These are phyloP conservation scores for Macrotyloma uniflorum DNA, from an alignment of 306 rosid species.

Conservation along the genomic window DNA sequence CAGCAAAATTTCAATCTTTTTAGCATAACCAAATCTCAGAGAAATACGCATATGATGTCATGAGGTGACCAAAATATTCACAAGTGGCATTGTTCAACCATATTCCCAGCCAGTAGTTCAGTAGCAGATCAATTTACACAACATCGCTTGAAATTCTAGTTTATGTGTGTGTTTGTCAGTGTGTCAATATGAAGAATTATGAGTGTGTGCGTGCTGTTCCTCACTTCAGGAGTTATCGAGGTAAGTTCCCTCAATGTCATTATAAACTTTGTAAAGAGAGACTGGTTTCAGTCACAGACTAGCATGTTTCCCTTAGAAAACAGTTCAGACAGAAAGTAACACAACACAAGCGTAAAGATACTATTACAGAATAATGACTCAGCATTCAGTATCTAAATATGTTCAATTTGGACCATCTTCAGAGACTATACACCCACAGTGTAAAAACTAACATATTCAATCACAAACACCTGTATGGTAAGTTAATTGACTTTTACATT, in stretches of 20 bases:
- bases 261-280: too few relatives aligned
- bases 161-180: neutral
- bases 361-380: neutral
- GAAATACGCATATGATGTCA: conserved; percentile 1
- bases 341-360: neutral
- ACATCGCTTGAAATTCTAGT: neutral
- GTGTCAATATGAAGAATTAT: neutral
- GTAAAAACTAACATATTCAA: too few relatives aligned
- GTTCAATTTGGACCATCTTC: neutral
- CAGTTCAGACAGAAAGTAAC: neutral
- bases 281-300: neutral
- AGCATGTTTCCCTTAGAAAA: neutral
- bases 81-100: conserved; percentile 5
- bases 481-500: too few relatives aligned
- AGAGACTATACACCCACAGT: too few relatives aligned
- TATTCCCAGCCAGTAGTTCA: neutral
- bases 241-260: neutral
- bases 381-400: neutral
- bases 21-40: neutral
- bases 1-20: conserved; percentile 3
- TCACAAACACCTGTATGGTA: too few relatives aligned
- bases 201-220: neutral
- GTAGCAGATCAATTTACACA: neutral
- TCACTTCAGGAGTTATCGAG: neutral
- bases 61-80: conserved; percentile 11